Conservation (phyloP, 83 land plant genomes). For the Thuja plicata region DNA sequence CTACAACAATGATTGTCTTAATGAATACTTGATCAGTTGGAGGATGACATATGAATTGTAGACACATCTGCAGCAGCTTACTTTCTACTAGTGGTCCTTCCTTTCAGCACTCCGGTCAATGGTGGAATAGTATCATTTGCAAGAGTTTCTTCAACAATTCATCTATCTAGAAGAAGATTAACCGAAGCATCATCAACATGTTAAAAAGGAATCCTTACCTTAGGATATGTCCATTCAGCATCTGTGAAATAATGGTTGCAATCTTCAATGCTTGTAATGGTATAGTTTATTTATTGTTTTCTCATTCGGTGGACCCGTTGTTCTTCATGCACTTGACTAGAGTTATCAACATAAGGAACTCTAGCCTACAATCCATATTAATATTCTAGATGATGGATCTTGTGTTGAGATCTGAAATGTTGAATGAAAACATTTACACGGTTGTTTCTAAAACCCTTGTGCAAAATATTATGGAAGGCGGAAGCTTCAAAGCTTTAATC, state of each 20-base stretch:
- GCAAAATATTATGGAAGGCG: no score
- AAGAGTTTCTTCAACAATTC: conserved; percentile 53
- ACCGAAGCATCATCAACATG: conserved; percentile 41
- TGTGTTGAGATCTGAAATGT: not conserved
- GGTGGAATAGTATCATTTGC: conserved; percentile 63
- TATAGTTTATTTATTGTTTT: not conserved
- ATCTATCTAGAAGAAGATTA: conserved; percentile 62
- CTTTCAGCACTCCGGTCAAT: conserved; percentile 58
- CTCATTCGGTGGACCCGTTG: not conserved
- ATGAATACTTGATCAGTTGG: conserved; percentile 52
- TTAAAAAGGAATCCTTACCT: not conserved
- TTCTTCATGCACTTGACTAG: not conserved
- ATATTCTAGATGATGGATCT: not conserved
- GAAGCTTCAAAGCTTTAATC: no score
- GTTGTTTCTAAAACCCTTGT: no score
- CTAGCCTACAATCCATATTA: not conserved
- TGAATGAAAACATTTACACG: no score
- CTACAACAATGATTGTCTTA: conserved; percentile 42
- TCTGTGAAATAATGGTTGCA: not conserved
- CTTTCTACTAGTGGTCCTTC: conserved; percentile 65
- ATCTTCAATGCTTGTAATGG: not conserved
- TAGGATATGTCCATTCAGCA: not conserved
- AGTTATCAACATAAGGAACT: not conserved
- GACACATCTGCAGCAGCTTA: conserved; percentile 60
- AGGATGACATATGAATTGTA: conserved; percentile 48